phyloP scores from a whole-genome alignment of 768 basidiomycete species.

The Sarcodon aspratus region DNA sequence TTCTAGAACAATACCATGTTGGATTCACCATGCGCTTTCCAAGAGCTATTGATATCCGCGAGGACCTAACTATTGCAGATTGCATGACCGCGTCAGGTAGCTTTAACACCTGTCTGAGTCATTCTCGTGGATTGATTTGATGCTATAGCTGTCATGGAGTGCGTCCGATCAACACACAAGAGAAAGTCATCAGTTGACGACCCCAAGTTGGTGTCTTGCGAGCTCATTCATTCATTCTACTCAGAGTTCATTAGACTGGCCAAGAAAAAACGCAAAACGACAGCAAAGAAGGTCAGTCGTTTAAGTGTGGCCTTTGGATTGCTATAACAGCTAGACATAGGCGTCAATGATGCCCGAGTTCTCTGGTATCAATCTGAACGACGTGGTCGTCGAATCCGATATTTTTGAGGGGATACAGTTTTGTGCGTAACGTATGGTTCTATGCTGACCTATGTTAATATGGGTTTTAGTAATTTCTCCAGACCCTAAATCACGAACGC shows the following conservation, averaged over 20 bases:
- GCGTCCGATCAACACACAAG: conserved; percentile 53
- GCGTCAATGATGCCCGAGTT: conserved; percentile 53
- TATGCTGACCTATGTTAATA: not conserved
- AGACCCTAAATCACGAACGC: conserved; percentile 59
- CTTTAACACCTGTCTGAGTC: not conserved
- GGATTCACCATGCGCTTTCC: conserved; percentile 94
- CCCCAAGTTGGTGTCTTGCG: conserved; percentile 23
- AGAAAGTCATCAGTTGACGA: conserved; percentile 58
- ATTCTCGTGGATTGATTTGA: not conserved
- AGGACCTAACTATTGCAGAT: conserved; percentile 63
- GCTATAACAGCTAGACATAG: conserved; percentile 20
- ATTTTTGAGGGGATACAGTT: conserved; percentile 73
- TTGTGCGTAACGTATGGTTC: conserved; percentile 35
- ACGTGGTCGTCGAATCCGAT: conserved; percentile 45
- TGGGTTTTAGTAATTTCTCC: conserved; percentile 51
- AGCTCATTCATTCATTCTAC: not conserved
- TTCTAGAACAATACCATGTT: conserved; percentile 67
- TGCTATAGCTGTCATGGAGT: conserved; percentile 44
- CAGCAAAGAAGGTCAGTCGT: conserved; percentile 33
- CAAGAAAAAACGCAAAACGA: conserved; percentile 51
- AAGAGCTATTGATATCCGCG: conserved; percentile 67
- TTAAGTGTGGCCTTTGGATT: not conserved
- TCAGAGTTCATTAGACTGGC: conserved; percentile 15
- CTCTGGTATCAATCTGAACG: conserved; percentile 49
- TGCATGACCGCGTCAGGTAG: conserved; percentile 63